These are phyloP conservation scores for Plasmodium vivax DNA, from an alignment of 169 alveolate genomes.

Conservation along the genomic window DNA sequence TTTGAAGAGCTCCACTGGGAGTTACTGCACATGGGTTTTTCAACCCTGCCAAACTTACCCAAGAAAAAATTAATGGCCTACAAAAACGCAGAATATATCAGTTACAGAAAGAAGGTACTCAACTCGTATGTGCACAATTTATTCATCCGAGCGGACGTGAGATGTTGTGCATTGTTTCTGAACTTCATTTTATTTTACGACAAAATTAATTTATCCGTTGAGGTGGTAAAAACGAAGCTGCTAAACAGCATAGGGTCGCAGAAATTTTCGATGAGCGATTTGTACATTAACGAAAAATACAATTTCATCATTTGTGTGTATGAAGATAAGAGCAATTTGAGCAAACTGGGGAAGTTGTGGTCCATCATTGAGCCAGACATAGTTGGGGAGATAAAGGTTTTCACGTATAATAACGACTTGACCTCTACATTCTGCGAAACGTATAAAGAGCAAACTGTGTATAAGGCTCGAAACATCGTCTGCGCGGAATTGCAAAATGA, in stretches of 20 bases:
- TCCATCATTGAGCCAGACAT: conserved; percentile 83
- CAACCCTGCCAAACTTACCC: conserved; percentile 69
- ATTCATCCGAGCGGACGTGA: conserved; percentile 61
- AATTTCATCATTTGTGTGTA: conserved; percentile 66
- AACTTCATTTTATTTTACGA: conserved; percentile 70
- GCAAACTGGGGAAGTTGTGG: conserved; percentile 86
- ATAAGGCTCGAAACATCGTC: conserved; percentile 60
- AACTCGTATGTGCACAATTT: conserved; percentile 45
- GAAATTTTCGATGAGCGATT: conserved; percentile 54
- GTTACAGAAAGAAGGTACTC: conserved; percentile 37
- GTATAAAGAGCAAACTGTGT: conserved; percentile 57
- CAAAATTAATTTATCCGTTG: conserved; percentile 58
- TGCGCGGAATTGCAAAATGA: conserved; percentile 31
- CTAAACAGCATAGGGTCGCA: conserved; percentile 65
- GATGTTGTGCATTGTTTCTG: conserved; percentile 65
- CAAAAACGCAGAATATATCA: conserved; percentile 56
- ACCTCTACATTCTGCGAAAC: conserved; percentile 61
- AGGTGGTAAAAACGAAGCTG: conserved; percentile 39
- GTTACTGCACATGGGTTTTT: conserved; percentile 50
- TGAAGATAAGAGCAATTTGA: conserved; percentile 82
- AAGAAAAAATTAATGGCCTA: conserved; percentile 64
- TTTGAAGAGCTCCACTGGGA: conserved; percentile 72
- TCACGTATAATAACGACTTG: conserved; percentile 75
- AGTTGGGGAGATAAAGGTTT: conserved; percentile 80
- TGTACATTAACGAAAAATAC: conserved; percentile 47